These are phyloP conservation scores for Didymella glomerata DNA, from an alignment of 2,329 filamentous ascomycete genomes.

Conservation along the genomic window DNA sequence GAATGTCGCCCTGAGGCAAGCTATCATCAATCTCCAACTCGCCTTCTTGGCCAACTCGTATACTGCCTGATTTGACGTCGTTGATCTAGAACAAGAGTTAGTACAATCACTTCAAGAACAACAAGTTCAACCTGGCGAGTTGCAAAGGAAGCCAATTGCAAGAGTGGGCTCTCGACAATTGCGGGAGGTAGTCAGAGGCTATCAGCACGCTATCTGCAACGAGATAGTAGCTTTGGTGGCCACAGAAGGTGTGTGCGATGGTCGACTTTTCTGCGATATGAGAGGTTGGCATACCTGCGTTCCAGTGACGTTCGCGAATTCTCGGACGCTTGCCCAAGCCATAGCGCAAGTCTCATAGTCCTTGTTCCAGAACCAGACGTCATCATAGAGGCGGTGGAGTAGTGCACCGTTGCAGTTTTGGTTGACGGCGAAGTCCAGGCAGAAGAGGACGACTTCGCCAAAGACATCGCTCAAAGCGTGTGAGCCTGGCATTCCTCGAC, in stretches of 20 bases:
- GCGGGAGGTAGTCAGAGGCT: neutral
- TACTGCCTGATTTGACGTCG: slow-evolving; percentile 53
- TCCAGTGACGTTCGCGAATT: slow-evolving; percentile 55
- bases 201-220: neutral
- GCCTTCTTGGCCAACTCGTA: slow-evolving; percentile 41
- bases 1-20: slow-evolving; percentile 42
- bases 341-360: slow-evolving; percentile 52
- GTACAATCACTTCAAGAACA: neutral
- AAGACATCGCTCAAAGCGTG: slow-evolving; percentile 59
- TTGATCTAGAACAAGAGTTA: slow-evolving; percentile 46
- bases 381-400: slow-evolving; percentile 60
- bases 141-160: too few relatives aligned
- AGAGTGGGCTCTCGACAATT: neutral
- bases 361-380: slow-evolving; percentile 59
- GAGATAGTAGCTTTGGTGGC: neutral
- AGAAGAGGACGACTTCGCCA: slow-evolving; percentile 59
- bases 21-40: slow-evolving; percentile 29
- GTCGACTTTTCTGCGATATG: neutral
- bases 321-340: slow-evolving; percentile 56
- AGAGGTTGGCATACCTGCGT: slow-evolving; percentile 40
- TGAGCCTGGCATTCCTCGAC: slow-evolving; percentile 57
- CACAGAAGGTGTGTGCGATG: neutral
- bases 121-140: too few relatives aligned
- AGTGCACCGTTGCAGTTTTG: slow-evolving; percentile 52
- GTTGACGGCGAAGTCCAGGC: slow-evolving; percentile 58